phyloP scores from a whole-genome alignment of 2,329 filamentous ascomycete species.

The Botrytis sinoallii region DNA sequence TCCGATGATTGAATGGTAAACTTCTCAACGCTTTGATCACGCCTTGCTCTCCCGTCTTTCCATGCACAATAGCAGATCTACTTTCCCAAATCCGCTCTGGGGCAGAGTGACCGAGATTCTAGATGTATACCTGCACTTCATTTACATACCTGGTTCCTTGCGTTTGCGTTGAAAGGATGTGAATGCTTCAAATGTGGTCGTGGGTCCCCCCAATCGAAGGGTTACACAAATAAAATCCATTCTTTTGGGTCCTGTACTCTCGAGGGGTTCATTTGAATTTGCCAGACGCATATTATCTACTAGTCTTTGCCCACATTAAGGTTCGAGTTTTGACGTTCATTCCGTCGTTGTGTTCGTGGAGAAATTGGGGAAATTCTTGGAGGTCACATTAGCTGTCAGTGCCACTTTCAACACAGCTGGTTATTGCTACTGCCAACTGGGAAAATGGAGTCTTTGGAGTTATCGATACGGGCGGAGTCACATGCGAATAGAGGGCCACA shows the following conservation, averaged over 20 bases:
- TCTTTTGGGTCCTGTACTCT: background rate
- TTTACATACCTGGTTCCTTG: slow-evolving; percentile 9
- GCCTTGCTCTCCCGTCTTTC: slow-evolving; percentile 8
- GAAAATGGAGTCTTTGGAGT: slow-evolving; percentile 9
- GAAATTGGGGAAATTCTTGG: slow-evolving; percentile 2
- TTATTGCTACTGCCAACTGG: background rate
- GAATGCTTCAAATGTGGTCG: slow-evolving; percentile 5
- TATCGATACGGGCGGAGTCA: background rate
- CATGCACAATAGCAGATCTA: slow-evolving; percentile 5
- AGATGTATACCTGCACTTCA: background rate
- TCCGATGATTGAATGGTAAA: background rate
- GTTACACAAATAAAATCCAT: slow-evolving; percentile 2
- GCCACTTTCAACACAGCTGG: background rate
- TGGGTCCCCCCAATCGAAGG: background rate
- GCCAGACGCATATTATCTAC: background rate
- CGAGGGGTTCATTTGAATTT: background rate
- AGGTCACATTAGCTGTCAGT: background rate
- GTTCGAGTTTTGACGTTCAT: background rate
- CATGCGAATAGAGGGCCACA: slow-evolving; percentile 27
- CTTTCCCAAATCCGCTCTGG: background rate
- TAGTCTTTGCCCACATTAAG: background rate
- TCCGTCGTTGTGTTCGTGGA: background rate
- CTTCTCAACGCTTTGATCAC: background rate
- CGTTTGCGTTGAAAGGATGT: background rate
- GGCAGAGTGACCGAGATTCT: background rate